Base-by-base conservation (phyloP, 2,329 filamentous ascomycete species). In the Trichophyton rubrum region DNA sequence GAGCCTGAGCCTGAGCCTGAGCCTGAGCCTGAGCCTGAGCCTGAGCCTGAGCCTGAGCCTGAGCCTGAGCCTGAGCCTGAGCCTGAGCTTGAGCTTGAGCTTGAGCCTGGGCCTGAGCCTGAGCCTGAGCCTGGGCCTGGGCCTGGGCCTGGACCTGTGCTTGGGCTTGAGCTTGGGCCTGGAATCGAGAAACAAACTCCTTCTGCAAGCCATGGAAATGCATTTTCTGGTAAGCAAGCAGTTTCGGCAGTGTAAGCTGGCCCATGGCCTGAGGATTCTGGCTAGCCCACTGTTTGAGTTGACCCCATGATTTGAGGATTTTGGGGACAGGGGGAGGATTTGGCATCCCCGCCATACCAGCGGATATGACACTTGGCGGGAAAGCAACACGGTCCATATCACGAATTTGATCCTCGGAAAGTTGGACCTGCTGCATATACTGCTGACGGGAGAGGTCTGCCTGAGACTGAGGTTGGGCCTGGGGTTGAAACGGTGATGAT, bases 241-340 rank as follows among this genome's bases (percentile, higher is more conserved):
- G 65, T 59, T 74, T 78, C 4, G 71, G 64, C 17, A 75, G 59
- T 51, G 74, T 75, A 3, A 73, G 71, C 8, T 71, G 72, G 17
- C 73, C 75, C 56, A 78, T 64, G 3, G 73, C 70, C 56, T 73
- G 71, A 15, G 73, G 71, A 60, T 82, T 82, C 49, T 77, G 71
- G 30, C 68, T 66, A 15, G 77, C 77, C 73, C 80, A 81, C 59
- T 78, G 71, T 68, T 83, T 84, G 5, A 85, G 71, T 60, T 82
- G 78, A 7, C 77, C 77, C 82, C 82, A 85, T 1, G 76, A 78
- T 64, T 76, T 79, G 24, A 84, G 72, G 11, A 78, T 70, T 30
- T 76, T 77, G 4, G 82, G 81, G 8, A 82, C 66, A 17, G 72
- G 68, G 27, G 70, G 67, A 11, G 65, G 64, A 20, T 38, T 57